A percentile compares a stretch with the other conserved stretches of the same genome.
Evolutionary conservation across 805 yeast species (phyloP).

Genomic region (Metschnikowia dekortorum): DNA sequence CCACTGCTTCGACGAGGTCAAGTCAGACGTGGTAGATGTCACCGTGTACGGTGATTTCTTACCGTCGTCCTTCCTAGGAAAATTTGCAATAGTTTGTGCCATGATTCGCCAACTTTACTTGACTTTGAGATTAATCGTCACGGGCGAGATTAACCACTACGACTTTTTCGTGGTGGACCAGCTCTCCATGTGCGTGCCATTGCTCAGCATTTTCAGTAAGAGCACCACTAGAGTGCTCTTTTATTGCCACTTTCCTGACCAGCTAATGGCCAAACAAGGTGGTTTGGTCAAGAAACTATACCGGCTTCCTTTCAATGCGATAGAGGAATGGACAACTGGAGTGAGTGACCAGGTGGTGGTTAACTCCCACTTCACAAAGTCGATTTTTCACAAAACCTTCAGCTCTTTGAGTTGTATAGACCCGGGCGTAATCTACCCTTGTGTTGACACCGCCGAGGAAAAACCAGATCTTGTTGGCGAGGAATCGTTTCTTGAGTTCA

Average conservation of each 20-base stretch:
- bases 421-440: conserved; percentile 68
- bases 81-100: conserved; percentile 77
- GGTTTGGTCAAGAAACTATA: conserved; percentile 57
- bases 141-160: conserved; percentile 45
- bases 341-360: conserved; percentile 79
- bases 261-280: conserved; percentile 59
- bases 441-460: conserved; percentile 51
- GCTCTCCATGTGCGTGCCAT: conserved; percentile 76
- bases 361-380: conserved; percentile 78
- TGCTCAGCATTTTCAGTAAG: conserved; percentile 46
- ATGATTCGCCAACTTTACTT: conserved; percentile 76
- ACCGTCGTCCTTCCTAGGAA: conserved; percentile 66
- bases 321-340: conserved; percentile 78
- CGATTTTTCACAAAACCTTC: conserved; percentile 66
- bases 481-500: conserved; percentile 30
- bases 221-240: conserved; percentile 56
- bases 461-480: conserved; percentile 20
- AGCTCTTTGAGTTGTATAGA: conserved; percentile 28
- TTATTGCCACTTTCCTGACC: conserved; percentile 97
- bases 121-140: conserved; percentile 40
- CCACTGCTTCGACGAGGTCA: conserved; percentile 91
- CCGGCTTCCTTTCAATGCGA: conserved; percentile 75
- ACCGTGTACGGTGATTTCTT: conserved; percentile 77
- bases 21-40: conserved; percentile 53
- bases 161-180: conserved; percentile 88